These are phyloP conservation scores for Pogostemon cablin DNA, from an alignment of 257 asterid genomes.

Conservation along the genomic window DNA sequence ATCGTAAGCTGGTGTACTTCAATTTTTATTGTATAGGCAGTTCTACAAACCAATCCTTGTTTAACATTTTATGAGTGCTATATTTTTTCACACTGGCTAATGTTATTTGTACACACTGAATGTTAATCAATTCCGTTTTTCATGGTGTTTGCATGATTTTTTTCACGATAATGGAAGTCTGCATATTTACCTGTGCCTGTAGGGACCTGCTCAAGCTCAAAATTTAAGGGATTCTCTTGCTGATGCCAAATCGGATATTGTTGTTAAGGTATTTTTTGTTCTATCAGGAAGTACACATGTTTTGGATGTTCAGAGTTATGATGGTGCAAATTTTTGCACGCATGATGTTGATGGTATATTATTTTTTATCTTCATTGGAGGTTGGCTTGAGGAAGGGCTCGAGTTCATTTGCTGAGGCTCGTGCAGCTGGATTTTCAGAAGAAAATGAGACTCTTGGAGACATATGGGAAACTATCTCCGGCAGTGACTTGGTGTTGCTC, in stretches of 20 bases:
- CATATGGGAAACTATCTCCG: conserved; percentile 82
- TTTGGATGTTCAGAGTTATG: neutral
- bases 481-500: conserved; percentile 89
- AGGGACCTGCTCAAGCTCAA: conserved; percentile 99
- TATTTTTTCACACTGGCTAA: neutral
- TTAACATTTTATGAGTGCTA: neutral
- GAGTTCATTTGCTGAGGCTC: conserved; percentile 87
- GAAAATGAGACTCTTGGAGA: conserved; percentile 96
- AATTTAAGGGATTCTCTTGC: conserved; percentile 83
- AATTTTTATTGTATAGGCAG: neutral
- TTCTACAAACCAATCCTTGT: neutral
- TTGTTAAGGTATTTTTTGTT: conserved; percentile 67
- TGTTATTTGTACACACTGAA: conserved; percentile 14
- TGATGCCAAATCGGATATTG: conserved; percentile 79
- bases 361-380: conserved; percentile 44
- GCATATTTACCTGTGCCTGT: conserved; percentile 19
- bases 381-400: conserved; percentile 97
- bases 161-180: neutral
- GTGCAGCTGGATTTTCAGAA: conserved; percentile 84
- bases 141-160: conserved; percentile 1
- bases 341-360: conserved; percentile 13
- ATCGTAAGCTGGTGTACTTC: neutral
- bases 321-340: neutral
- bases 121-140: neutral
- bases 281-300: neutral